Base-by-base conservation (phyloP, 2,329 filamentous ascomycete genomes). In the Calonectria crousiana region DNA sequence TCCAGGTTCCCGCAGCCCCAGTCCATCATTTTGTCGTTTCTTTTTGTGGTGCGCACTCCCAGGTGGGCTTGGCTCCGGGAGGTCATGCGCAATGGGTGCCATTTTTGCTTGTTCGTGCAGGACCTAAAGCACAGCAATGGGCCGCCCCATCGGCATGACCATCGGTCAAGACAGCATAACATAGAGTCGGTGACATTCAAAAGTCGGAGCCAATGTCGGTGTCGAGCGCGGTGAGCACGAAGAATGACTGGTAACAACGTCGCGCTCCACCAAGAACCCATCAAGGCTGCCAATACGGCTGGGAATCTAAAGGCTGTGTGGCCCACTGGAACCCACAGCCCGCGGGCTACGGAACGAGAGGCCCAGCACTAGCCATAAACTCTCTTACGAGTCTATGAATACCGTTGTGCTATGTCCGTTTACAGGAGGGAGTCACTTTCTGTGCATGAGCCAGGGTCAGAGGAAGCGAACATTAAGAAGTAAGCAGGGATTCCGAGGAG, bases 201-300 rank as follows among this genome's bases (percentile, higher is more conserved):
- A 68, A 71, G 77, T 80, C 77, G 78, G 76, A 74, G 71, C 76
- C 78, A 77, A 77, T 73, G 78, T 79, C 78, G 78, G 78, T 80
- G 78, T 80, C 78, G 72, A 77, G 71, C 73, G 70, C 78, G 75
- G 78, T 78, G 76, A 77, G 67, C 68, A 74, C 73, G 71, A 77
- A 68, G 53, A 44, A 38, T 67, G 34, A 38, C 73, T 77, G 64
- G 69, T 47, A 65, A 66, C 66, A 64, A 67, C 49, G 32, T 51
- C 41, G 51, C 66, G 52, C 74, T 79, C 78, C 77, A 80, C 78
- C 69, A 14, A 71, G 73, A 74, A 77, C 73, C 72, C 74, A 73
- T 76, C 75, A 56, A 75, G 74, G 67, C 76, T 69, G 77, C 75
- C 76, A 75, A 60, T 69, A 74, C 77, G 71, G 74, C 71, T 77